Evolutionary conservation across 352 stramenopile genomes (phyloP).

Genomic region (Phytophthora podocarpi): DNA sequence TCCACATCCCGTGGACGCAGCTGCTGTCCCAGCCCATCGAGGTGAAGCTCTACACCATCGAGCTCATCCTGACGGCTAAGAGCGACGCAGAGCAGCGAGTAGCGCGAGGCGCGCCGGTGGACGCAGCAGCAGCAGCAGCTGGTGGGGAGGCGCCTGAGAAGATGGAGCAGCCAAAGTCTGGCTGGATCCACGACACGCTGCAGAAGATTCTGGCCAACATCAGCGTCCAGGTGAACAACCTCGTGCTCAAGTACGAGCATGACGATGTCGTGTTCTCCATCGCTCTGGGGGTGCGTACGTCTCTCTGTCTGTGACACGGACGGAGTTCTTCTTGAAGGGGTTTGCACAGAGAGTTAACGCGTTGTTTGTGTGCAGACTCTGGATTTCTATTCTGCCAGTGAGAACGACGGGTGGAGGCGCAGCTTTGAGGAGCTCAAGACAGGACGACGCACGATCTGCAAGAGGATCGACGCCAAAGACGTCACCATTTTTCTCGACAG

Average conservation of each 20-base stretch:
- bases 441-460: constrained; percentile 55
- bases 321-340: background rate
- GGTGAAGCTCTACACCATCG: constrained; percentile 90
- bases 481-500: constrained; percentile 86
- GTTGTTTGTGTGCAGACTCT: constrained; percentile 47
- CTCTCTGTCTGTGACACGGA: background rate
- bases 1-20: constrained; percentile 91
- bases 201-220: constrained; percentile 86
- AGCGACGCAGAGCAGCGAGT: constrained; percentile 27
- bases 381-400: constrained; percentile 77
- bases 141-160: constrained; percentile 32
- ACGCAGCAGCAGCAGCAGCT: background rate
- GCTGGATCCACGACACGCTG: constrained; percentile 80
- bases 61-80: constrained; percentile 81
- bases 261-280: constrained; percentile 87
- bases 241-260: constrained; percentile 90
- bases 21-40: constrained; percentile 87
- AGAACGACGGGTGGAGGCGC: constrained; percentile 57
- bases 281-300: constrained; percentile 65
- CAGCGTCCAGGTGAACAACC: constrained; percentile 87
- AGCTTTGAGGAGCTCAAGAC: constrained; percentile 73
- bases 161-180: constrained; percentile 83
- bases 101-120: background rate
- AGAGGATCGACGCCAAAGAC: constrained; percentile 76
- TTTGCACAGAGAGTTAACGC: background rate